Conservation (phyloP, 1,139 yeast species). For the Chernovozyma aurita region DNA sequence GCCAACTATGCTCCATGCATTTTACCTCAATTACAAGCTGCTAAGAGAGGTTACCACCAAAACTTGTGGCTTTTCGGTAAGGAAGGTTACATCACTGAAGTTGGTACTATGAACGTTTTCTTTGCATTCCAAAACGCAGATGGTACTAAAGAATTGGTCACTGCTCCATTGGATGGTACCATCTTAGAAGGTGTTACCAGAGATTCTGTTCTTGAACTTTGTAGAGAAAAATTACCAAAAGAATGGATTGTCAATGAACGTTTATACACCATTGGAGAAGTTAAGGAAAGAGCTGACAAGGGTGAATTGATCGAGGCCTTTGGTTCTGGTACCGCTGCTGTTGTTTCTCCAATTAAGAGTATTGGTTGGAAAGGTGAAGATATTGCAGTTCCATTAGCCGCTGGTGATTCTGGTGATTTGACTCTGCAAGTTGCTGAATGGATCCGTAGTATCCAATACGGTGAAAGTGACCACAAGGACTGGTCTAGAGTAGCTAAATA, state of each 20-base stretch:
- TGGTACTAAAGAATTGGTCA: constrained; percentile 87
- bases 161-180: constrained; percentile 96
- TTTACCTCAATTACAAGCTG: constrained; percentile 85
- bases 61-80: constrained; percentile 95
- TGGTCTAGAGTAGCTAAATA: constrained; percentile 51
- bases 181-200: constrained; percentile 96
- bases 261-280: constrained; percentile 74
- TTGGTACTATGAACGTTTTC: constrained; percentile 95
- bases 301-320: constrained; percentile 92
- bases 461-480: constrained; percentile 61
- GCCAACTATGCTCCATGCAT: constrained; percentile 97
- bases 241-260: constrained; percentile 86
- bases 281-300: constrained; percentile 66
- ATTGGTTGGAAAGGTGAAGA: constrained; percentile 75
- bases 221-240: constrained; percentile 64
- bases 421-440: constrained; percentile 74
- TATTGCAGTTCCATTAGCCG: constrained; percentile 71
- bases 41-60: constrained; percentile 85
- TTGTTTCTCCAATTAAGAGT: constrained; percentile 87
- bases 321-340: constrained; percentile 97
- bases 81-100: constrained; percentile 87
- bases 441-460: constrained; percentile 89
- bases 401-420: constrained; percentile 79
- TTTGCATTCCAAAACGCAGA: constrained; percentile 70
- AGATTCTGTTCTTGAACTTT: constrained; percentile 75